A percentile compares a stretch with the other conserved stretches of the same genome.
These are phyloP conservation scores for Beauveria bassiana DNA, from an alignment of 2,329 filamentous ascomycete species.

Conservation along the genomic window DNA sequence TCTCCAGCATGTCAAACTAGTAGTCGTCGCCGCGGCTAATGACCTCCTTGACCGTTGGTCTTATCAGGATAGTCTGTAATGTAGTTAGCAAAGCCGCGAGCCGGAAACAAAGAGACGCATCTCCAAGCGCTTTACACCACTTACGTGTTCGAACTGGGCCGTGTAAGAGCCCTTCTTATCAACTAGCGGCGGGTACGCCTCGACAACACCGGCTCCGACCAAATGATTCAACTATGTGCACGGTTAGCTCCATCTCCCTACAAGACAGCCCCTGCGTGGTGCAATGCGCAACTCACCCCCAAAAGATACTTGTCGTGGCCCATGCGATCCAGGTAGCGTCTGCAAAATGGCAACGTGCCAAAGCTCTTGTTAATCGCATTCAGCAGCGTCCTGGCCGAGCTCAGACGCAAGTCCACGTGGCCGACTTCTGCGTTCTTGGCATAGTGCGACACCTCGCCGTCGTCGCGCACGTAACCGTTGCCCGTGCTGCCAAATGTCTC, in stretches of 20 bases:
- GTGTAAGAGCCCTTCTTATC: constrained; percentile 94
- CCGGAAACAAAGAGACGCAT: background rate
- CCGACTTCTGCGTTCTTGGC: constrained; percentile 65
- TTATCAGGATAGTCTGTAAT: constrained; percentile 62
- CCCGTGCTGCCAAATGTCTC: constrained; percentile 95
- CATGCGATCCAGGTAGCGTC: constrained; percentile 84
- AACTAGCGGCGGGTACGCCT: constrained; percentile 81
- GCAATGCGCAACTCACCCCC: constrained; percentile 50
- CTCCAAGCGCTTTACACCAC: constrained; percentile 27
- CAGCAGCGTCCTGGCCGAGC: constrained; percentile 77
- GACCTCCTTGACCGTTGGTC: constrained; percentile 78
- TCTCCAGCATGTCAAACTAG: constrained; percentile 31
- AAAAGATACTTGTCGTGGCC: constrained; percentile 92
- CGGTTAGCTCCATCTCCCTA: background rate
- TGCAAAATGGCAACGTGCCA: constrained; percentile 82
- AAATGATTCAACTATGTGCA: constrained; percentile 68
- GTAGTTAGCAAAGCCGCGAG: constrained; percentile 12
- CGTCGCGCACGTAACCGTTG: constrained; percentile 78
- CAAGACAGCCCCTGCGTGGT: no score
- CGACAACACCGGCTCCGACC: constrained; percentile 74
- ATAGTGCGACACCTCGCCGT: constrained; percentile 88
- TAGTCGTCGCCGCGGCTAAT: constrained; percentile 82
- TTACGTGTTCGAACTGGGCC: constrained; percentile 88
- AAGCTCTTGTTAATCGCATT: constrained; percentile 96
- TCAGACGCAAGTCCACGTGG: constrained; percentile 67